Conservation (phyloP, 306 rosid species). For the Comarum palustre region DNA sequence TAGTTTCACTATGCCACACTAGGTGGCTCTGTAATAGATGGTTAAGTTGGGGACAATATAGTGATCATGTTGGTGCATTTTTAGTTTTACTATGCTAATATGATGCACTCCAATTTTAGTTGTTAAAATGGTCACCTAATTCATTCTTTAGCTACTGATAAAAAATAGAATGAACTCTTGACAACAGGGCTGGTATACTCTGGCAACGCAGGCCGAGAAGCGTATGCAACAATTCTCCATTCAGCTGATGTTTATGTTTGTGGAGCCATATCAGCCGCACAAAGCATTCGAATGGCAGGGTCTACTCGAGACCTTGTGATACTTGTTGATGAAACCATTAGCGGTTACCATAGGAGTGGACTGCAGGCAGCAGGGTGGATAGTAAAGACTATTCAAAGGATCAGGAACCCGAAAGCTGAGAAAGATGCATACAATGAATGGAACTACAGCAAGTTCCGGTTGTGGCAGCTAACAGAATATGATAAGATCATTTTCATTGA, state of each 20-base stretch:
- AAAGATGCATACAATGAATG: slow-evolving; percentile 95
- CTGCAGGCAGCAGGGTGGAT: slow-evolving; percentile 97
- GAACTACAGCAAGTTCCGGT: slow-evolving; percentile 95
- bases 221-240: slow-evolving; percentile 92
- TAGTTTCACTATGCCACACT: background rate
- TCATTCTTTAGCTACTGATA: background rate
- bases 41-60: background rate
- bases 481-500: slow-evolving; percentile 95
- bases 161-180: slow-evolving; percentile 24
- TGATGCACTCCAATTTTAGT: background rate
- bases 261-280: slow-evolving; percentile 94
- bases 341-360: slow-evolving; percentile 77
- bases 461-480: slow-evolving; percentile 90
- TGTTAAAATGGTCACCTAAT: background rate
- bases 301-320: slow-evolving; percentile 85
- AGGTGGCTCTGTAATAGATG: background rate
- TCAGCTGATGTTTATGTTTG: slow-evolving; percentile 91
- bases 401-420: slow-evolving; percentile 92
- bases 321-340: slow-evolving; percentile 82
- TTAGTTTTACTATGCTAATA: background rate
- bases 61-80: background rate
- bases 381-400: slow-evolving; percentile 70
- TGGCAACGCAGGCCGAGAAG: slow-evolving; percentile 68
- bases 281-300: slow-evolving; percentile 86
- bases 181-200: slow-evolving; percentile 58